Base-by-base conservation (phyloP, 2,329 filamentous ascomycete genomes). In the Apiospora arundinis region DNA sequence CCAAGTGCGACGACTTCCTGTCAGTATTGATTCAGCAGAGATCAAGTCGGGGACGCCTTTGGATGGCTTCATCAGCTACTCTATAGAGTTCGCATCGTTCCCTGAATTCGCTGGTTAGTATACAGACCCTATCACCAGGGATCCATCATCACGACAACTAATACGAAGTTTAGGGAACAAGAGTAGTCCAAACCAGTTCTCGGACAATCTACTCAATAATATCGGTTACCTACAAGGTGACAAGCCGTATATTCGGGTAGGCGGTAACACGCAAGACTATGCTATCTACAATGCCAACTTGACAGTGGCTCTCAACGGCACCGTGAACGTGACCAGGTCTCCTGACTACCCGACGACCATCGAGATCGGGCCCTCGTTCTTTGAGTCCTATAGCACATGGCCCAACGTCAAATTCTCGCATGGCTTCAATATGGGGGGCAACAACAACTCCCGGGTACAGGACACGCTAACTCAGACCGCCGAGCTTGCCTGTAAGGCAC, bases 231-330 rank as follows among this genome's bases (percentile, higher is more conserved):
- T 90, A 4, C 83, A 82, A 18, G 89, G 89, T 11, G 84, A 83
- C 8, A 90, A 89, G 73, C 90, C 90, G 1, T 84, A 88, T 74
- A 87, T 92, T 70, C 83, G 90, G 21, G 89, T 92, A 1, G 90
- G 90, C 4, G 90, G 90, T n/a, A 92, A 91, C 75, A 91, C 90
- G 0, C 90, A 92, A 79, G 90, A 92, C 80, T 90, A 88, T 74
- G 88, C 89, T 6, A 82, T 92, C 48, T 92, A 89, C 78, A 85
- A 91, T 73, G 80, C 84, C 1, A 84, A 83, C 4, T 85, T 90
- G 7, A 77, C 82, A 0, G 81, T 82, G 8, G 87, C 86, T 7
- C 81, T 87, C 12, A 83, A 89, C 68, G 89, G 89, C 42, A 88
- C 84, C 2, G 81, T 87, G 69, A 83, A 90, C 70, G 82, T 83